Evolutionary conservation across 148 eudicot species (phyloP).

Genomic region (Gaultheria prostrata): DNA sequence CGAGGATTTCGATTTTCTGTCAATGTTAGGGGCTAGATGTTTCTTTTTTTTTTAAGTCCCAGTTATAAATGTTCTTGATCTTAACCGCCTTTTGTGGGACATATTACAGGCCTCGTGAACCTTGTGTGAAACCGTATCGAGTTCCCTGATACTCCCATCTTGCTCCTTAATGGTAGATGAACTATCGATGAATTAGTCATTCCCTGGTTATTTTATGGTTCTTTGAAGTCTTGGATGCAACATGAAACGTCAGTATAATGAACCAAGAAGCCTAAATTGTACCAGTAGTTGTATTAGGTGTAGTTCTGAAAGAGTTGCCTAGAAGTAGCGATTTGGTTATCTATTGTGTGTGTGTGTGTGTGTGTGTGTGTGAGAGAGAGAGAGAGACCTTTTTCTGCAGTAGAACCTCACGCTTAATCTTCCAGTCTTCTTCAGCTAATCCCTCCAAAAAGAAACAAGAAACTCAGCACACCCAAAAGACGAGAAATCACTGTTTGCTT

Average conservation of each 20-base stretch:
- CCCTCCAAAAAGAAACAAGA: conserved; percentile 40
- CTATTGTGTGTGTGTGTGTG: neutral
- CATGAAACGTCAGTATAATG: neutral
- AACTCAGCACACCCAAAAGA: conserved; percentile 19
- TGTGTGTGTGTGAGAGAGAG: neutral
- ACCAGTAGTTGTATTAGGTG: neutral
- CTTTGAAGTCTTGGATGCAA: conserved; percentile 4
- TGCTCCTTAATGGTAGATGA: neutral
- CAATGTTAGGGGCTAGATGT: neutral
- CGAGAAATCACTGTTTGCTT: neutral
- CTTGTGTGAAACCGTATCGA: too few relatives aligned
- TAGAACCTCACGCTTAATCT: conserved; percentile 67
- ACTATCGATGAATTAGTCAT: neutral
- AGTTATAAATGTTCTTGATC: neutral
- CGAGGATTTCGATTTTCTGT: neutral
- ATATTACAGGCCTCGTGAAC: neutral
- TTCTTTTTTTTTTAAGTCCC: neutral
- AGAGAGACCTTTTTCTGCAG: conserved; percentile 67
- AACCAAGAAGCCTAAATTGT: neutral
- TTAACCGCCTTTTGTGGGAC: neutral
- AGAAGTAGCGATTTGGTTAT: neutral
- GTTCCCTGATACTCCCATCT: neutral
- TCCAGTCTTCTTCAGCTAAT: conserved; percentile 99
- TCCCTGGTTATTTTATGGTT: neutral
- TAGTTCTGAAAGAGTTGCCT: neutral